These are phyloP conservation scores for Emmonsiellopsis sp. DNA, from an alignment of 2,329 filamentous ascomycete species.

Conservation along the genomic window DNA sequence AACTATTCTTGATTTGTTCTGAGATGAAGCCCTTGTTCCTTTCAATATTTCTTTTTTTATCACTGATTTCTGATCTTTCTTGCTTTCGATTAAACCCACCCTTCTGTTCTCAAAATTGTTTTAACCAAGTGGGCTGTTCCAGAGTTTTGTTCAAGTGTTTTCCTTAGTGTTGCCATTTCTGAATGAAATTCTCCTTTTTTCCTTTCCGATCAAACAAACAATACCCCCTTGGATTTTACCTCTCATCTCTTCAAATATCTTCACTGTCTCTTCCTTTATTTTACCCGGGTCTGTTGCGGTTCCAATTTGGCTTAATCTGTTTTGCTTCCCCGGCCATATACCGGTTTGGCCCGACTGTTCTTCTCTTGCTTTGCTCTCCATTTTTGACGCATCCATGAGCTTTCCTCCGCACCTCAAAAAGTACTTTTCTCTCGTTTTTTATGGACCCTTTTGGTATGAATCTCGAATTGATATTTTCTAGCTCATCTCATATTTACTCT, in stretches of 20 bases:
- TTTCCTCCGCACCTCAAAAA: background rate
- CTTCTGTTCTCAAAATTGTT: conserved; percentile 12
- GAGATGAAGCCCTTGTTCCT: too few relatives aligned
- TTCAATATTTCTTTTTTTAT: background rate
- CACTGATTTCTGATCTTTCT: conserved; percentile 11
- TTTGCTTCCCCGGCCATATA: background rate
- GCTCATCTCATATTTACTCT: background rate
- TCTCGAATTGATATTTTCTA: background rate
- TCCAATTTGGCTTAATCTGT: conserved; percentile 8
- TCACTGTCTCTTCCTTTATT: conserved; percentile 1
- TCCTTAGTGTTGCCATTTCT: conserved; percentile 27
- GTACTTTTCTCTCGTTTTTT: background rate
- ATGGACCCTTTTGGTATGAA: background rate
- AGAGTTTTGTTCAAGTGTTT: conserved; percentile 11
- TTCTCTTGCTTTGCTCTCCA: background rate
- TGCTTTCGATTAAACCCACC: background rate
- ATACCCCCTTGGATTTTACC: conserved; percentile 27
- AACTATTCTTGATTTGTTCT: background rate
- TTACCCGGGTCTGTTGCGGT: conserved; percentile 12
- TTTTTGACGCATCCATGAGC: background rate
- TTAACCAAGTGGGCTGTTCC: conserved; percentile 27
- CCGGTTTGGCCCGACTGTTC: background rate
- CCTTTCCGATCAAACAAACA: conserved; percentile 27
- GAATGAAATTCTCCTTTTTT: conserved; percentile 35
- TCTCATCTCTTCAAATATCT: conserved; percentile 14